phyloP scores from a whole-genome alignment of 768 basidiomycete genomes.

The Termitomyces sp. region DNA sequence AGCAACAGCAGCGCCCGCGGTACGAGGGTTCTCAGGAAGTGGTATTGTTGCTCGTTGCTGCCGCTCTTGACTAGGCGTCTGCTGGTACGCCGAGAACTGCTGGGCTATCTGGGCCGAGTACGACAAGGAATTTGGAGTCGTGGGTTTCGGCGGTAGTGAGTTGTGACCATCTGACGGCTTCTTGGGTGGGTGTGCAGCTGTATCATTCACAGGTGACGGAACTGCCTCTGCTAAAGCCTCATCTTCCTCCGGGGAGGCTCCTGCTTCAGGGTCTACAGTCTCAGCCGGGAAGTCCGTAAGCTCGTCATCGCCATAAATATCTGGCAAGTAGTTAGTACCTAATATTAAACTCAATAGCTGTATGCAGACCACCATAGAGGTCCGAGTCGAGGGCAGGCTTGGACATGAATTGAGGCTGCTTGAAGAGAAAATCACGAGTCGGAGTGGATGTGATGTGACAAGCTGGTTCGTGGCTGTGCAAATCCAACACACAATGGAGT shows the following conservation, averaged over 20 bases:
- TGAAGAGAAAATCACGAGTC: not conserved
- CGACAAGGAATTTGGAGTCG: conserved; percentile 32
- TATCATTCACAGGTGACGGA: conserved; percentile 4
- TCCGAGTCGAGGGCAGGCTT: conserved; percentile 25
- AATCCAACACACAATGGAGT: not conserved
- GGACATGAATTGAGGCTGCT: conserved; percentile 10
- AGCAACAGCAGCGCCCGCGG: conserved; percentile 12
- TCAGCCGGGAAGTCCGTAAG: conserved; percentile 26
- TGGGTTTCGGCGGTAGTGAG: conserved; percentile 22
- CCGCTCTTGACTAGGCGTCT: conserved; percentile 61
- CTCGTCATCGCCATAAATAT: conserved; percentile 51
- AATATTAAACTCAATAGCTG: conserved; percentile 16
- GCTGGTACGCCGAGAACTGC: conserved; percentile 59
- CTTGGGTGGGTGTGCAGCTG: not conserved
- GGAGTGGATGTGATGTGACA: conserved; percentile 4
- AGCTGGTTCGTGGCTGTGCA: conserved; percentile 9
- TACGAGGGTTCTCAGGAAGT: conserved; percentile 19
- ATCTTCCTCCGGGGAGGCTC: conserved; percentile 18
- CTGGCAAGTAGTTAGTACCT: conserved; percentile 21
- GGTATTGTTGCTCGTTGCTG: conserved; percentile 34
- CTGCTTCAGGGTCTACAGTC: conserved; percentile 20
- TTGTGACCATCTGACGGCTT: conserved; percentile 15
- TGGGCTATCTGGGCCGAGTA: conserved; percentile 63
- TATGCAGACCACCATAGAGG: conserved; percentile 27
- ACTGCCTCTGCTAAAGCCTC: conserved; percentile 14